phyloP scores from a whole-genome alignment of 2,329 filamentous ascomycete species.

The Neonectria faginata region DNA sequence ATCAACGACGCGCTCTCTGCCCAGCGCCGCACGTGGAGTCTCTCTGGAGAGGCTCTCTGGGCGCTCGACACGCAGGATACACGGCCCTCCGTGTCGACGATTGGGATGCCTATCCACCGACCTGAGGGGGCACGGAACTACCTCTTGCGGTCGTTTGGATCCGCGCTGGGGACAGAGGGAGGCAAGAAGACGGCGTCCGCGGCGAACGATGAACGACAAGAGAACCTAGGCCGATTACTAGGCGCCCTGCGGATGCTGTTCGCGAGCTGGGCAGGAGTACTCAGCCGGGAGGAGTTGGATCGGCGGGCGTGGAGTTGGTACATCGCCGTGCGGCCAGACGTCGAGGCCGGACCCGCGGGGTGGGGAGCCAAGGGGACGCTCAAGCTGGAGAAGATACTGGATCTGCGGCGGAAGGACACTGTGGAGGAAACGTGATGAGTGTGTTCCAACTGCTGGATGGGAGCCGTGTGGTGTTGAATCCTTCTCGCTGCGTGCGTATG shows the following conservation, averaged over 20 bases:
- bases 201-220: conserved; percentile 71
- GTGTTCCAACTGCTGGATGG: background rate
- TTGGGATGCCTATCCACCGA: conserved; percentile 77
- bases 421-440: conserved; percentile 3
- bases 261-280: conserved; percentile 76
- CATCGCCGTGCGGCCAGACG: conserved; percentile 78
- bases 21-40: conserved; percentile 53
- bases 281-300: conserved; percentile 76
- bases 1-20: conserved; percentile 66
- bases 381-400: conserved; percentile 73
- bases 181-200: conserved; percentile 57
- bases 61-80: conserved; percentile 67
- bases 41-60: conserved; percentile 68
- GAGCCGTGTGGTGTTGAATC: conserved; percentile 1
- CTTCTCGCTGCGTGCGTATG: background rate
- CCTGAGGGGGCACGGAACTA: conserved; percentile 76
- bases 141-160: conserved; percentile 69
- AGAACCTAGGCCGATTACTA: conserved; percentile 76
- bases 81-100: conserved; percentile 53
- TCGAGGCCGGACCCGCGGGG: conserved; percentile 78
- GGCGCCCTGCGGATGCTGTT: conserved; percentile 79
- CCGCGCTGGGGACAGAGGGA: conserved; percentile 49
- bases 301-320: conserved; percentile 86
- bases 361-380: conserved; percentile 86
- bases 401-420: conserved; percentile 57